Base-by-base conservation (phyloP, 1,139 yeast genomes). In the Yarrowia galli region DNA sequence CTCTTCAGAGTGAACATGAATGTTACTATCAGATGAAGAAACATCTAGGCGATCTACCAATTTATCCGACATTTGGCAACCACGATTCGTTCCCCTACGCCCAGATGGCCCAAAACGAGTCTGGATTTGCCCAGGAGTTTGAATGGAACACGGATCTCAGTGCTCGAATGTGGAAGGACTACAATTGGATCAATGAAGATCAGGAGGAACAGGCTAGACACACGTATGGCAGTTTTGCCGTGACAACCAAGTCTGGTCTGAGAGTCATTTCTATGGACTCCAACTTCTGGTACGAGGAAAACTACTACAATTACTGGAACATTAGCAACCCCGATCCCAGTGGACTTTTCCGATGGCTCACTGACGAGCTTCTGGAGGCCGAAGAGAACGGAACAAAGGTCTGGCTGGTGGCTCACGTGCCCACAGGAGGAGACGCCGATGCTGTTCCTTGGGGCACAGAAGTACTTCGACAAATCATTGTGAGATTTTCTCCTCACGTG, bases 1-100 rank as follows among this genome's bases (percentile, higher is more conserved):
- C 88, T 40, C 77, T 85, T 68, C 78, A 79, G 67, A 87, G 87
- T 20, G 92, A 89, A 75, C 80, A 81, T 60, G 76, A 78, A 48
- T 76, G 85, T 1, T 82, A 86, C 75, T 76, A 81, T 69, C 83
- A 86, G 69, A 80, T 88, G 80, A 88, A 88, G 74, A 77, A 81
- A 66, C 83, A 80, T 74, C 81, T 89, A 70, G 79, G 82, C 16
- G 79, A 84, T 67, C 76, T 86, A 20, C 89, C 91, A 2, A 84
- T 89, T n/a, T 87, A 80, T 73, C 83, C 91, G 10, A 86, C 85
- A 40, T 79, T 89, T 72, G 92, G 93, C 23, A 88, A 88, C 75
- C 92, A 89, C 75, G 92, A 89, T 73, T 85, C 89, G 20, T 88
- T 84, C 80, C 92, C 92, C n/a, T 88, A 87, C 73, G 89, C 88